These are phyloP conservation scores for Angophora floribunda DNA, from an alignment of 345 rosid species.

Conservation along the genomic window DNA sequence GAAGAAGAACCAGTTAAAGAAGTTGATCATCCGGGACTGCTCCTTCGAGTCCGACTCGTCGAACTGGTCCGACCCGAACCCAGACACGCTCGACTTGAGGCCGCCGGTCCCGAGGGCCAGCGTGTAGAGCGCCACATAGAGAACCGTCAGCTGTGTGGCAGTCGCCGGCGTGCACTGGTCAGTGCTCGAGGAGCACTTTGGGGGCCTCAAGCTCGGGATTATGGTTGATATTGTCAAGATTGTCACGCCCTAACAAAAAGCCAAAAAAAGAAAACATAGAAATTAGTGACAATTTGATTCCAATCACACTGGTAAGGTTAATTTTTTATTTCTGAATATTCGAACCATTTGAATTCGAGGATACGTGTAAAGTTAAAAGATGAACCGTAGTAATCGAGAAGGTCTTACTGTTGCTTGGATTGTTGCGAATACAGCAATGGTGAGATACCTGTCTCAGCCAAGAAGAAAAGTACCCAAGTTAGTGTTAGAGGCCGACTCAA, in stretches of 20 bases:
- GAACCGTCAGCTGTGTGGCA: slow-evolving; percentile 48
- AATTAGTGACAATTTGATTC: not conserved
- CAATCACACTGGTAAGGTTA: not conserved
- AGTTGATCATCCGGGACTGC: slow-evolving; percentile 50
- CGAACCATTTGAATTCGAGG: not conserved
- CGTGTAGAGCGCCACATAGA: slow-evolving; percentile 69
- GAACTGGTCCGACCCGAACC: slow-evolving; percentile 94
- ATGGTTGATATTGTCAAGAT: slow-evolving; percentile 63
- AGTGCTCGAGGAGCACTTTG: slow-evolving; percentile 33
- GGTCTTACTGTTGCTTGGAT: slow-evolving; percentile 9
- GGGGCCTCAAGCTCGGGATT: slow-evolving; percentile 76
- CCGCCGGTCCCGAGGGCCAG: slow-evolving; percentile 95
- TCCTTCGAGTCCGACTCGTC: slow-evolving; percentile 65
- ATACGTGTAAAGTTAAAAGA: not conserved
- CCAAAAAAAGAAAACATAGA: not conserved
- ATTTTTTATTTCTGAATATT: not conserved
- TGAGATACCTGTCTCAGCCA: slow-evolving; percentile 3
- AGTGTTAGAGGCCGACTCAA: not conserved
- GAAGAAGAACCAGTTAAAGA: slow-evolving; percentile 97
- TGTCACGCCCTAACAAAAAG: slow-evolving; percentile 54
- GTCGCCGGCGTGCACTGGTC: slow-evolving; percentile 53
- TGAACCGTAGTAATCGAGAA: not conserved
- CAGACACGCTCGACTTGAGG: slow-evolving; percentile 90
- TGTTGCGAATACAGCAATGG: slow-evolving; percentile 9
- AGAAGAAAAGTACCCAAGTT: not conserved